Evolutionary conservation across 805 yeast genomes (phyloP), one percentile per base, ranked within the genome.

Genomic region (Candida michaelii): DNA sequence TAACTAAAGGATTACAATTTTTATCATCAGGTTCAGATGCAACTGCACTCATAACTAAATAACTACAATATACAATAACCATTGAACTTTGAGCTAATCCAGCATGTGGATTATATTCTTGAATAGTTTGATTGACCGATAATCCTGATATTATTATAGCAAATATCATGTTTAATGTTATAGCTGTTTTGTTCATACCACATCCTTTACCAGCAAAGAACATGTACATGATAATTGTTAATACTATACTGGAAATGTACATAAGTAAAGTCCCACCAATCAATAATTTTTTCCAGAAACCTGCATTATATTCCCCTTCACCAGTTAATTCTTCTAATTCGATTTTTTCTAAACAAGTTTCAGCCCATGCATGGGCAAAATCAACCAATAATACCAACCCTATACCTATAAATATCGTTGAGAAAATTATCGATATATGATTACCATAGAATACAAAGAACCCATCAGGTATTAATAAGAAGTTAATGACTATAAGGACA

Each of bases 281-380:
- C 33, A 93, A 71, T 8, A 91, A 65, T 32, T 79, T 71, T 54
- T 87, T 80, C 98, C 98, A 93, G 52, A 86, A 73, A 3, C 72
- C 67, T 1, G 79, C 69, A 37, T 69, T 71, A 38, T 60, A 65
- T 45, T 71, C 78, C 14, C 70, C 72, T 35, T 71, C 79, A 36
- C 76, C 80, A 3, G 74, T 66, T 30, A 69, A 50, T 45, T 73
- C 80, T 44, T 85, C 91, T 54, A 83, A 81, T 59, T 93, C 98
- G 31, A 93, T 88, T 54, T 89, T 86, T 50, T 84, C 89, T 41
- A 93, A 75, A 62, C 99, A 93, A 6, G 85, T 86, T 55, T 93
- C 99, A 0, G 98, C 97, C 97, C 97, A 93, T 52, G 91, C 91
- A 63, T 93, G 98, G 3, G 99, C 98, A 73, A 89, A 93, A 63